These are phyloP conservation scores for Vigna mungo DNA, from an alignment of 306 rosid species.

Conservation along the genomic window DNA sequence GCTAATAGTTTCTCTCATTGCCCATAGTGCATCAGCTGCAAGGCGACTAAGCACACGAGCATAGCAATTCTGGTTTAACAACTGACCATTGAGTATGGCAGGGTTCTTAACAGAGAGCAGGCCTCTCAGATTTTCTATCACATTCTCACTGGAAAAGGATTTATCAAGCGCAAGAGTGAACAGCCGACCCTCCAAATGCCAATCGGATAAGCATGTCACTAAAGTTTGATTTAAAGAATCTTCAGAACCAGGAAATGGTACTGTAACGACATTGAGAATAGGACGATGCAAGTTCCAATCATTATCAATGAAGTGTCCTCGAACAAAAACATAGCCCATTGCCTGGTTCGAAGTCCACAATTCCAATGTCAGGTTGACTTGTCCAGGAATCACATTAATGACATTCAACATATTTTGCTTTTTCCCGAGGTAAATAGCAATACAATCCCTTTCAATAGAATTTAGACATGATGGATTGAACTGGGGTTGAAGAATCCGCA, in stretches of 20 bases:
- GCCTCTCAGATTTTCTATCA: slow-evolving; percentile 65
- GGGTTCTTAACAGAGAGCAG: slow-evolving; percentile 77
- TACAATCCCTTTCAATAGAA: slow-evolving; percentile 64
- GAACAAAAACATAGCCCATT: slow-evolving; percentile 69
- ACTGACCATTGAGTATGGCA: slow-evolving; percentile 77
- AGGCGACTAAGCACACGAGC: slow-evolving; percentile 82
- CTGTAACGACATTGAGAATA: slow-evolving; percentile 72
- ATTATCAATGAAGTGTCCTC: slow-evolving; percentile 85
- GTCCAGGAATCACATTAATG: slow-evolving; percentile 70
- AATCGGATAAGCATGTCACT: slow-evolving; percentile 71
- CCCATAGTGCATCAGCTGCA: slow-evolving; percentile 61
- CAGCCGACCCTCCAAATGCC: slow-evolving; percentile 79
- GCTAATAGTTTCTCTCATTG: slow-evolving; percentile 57
- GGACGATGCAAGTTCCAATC: slow-evolving; percentile 79
- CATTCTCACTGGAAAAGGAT: slow-evolving; percentile 64
- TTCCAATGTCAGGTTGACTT: slow-evolving; percentile 80
- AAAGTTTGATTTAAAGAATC: slow-evolving; percentile 66
- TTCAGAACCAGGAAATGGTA: slow-evolving; percentile 68
- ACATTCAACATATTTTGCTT: slow-evolving; percentile 72
- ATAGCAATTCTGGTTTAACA: slow-evolving; percentile 74
- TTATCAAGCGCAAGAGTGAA: slow-evolving; percentile 72
- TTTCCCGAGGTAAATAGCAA: slow-evolving; percentile 63
- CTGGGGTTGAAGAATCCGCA: slow-evolving; percentile 75
- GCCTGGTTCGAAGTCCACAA: slow-evolving; percentile 75
- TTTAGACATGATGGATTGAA: slow-evolving; percentile 56